phyloP scores from a whole-genome alignment of 768 basidiomycete species.

The Tulasnella calospora region DNA sequence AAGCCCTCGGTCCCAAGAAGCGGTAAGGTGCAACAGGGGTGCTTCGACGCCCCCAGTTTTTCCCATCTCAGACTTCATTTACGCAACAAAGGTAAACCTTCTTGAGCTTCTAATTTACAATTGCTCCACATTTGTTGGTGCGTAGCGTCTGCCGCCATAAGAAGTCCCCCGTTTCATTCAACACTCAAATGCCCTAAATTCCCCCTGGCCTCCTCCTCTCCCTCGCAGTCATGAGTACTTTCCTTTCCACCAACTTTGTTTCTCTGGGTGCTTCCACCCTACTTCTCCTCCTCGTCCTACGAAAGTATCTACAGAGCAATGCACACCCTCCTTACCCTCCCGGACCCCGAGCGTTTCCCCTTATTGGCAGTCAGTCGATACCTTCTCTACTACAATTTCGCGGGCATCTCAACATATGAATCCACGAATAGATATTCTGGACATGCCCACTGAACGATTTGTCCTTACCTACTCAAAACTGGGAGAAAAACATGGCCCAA shows the following conservation, averaged over 20 bases:
- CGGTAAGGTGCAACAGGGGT: no score
- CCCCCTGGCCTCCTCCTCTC: not conserved
- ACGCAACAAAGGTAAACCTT: no score
- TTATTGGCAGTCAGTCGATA: not conserved
- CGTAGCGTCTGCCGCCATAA: no score
- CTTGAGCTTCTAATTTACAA: no score
- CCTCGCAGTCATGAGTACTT: not conserved
- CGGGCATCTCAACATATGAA: not conserved
- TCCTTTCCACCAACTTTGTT: not conserved
- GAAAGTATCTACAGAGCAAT: not conserved
- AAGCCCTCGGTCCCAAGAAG: no score
- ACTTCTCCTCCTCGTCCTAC: not conserved
- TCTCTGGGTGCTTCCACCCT: not conserved
- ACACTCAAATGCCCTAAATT: no score
- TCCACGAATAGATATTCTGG: not conserved
- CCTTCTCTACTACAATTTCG: not conserved
- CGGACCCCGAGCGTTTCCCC: not conserved
- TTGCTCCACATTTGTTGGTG: no score
- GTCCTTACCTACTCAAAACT: not conserved
- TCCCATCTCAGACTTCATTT: no score
- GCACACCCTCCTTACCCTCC: not conserved
- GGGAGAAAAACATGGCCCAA: not conserved
- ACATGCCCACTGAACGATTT: not conserved
- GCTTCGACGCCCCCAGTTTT: no score
- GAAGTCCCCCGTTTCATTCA: no score